Percentiles rank a stretch among this genome's conserved stretches.
Conservation (phyloP, 192 early-diverging fungal genomes). For the Funneliformis geosporum region DNA sequence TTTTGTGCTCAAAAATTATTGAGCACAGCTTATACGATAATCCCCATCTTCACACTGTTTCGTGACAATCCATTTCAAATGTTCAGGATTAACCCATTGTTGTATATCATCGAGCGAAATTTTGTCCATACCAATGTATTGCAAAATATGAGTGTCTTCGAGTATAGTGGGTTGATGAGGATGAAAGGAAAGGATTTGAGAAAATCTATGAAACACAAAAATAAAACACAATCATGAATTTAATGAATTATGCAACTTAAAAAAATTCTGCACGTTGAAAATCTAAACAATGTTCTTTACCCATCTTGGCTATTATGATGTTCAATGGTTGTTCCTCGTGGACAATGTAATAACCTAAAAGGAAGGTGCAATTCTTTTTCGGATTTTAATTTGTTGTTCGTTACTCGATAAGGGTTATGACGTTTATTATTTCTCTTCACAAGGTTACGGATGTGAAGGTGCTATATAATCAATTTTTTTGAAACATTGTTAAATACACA, state of each 20-base stretch:
- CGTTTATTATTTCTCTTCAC: slow-evolving; percentile 18
- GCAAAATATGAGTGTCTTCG: slow-evolving; percentile 6
- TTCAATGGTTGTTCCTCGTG: slow-evolving; percentile 3
- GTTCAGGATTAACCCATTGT: slow-evolving; percentile 19
- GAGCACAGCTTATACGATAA: slow-evolving; percentile 22
- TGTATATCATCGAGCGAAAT: slow-evolving; percentile 18
- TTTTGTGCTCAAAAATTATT: neutral
- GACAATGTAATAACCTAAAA: slow-evolving; percentile 21
- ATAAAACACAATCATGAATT: neutral
- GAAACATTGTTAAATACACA: neutral
- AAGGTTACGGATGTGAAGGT: slow-evolving; percentile 18
- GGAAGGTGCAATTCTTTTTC: slow-evolving; percentile 21
- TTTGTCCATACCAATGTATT: slow-evolving; percentile 26
- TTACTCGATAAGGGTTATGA: neutral
- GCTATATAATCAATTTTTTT: slow-evolving; percentile 4
- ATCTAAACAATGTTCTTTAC: neutral
- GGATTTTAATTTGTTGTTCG: slow-evolving; percentile 5
- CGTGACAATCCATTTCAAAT: slow-evolving; percentile 18
- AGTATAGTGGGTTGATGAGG: slow-evolving; percentile 22
- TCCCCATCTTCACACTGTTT: slow-evolving; percentile 22
- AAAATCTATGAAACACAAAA: neutral
- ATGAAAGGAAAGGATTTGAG: slow-evolving; percentile 20
- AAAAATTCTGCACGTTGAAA: neutral
- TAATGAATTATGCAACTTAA: neutral
- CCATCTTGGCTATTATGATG: slow-evolving; percentile 7